Evolutionary conservation across 768 basidiomycete species (phyloP), one percentile per base, ranked within the genome.

Genomic region (Serendipita sp.): DNA sequence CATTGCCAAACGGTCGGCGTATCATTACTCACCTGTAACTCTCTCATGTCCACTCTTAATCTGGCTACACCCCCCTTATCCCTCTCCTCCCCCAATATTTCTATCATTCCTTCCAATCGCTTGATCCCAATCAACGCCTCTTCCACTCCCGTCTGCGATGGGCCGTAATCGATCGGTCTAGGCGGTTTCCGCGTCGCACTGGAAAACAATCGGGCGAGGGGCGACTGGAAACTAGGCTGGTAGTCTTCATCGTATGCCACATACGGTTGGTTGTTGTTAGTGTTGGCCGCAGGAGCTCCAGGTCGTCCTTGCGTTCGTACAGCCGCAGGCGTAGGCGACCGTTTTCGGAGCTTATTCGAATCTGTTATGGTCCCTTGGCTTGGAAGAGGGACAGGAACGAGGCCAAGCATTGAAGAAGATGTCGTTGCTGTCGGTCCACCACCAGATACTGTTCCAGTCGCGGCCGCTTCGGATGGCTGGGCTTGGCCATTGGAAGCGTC

Each of bases 11-110:
- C 3, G 41, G 67, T 34, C 66, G 51, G 51, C 63, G 38, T 1
- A 45, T 28, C 56, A 53, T 24, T 44, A 54, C 18, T 56, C 51
- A 86, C 87, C 79, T 88, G 86, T 34, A 91, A 73, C 71, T 91
- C 89, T 71, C 84, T 88, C 81, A 92, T 86, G 72, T 92, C 88
- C 2, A 86, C 85, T 73, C 82, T 86, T 44, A 92, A 74, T 67
- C 74, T 79, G 41, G 80, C 78, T 18, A 89, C 80, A 4, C 89
- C 88, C 67, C 56, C 56, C n/a, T n/a, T 60, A 24, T 60, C 38
- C 38, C 1, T 41, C 88, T 68, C 38, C 47, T 80, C 78, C 35
- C 78, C 78, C 51, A 86, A 78, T 60, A 83, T 82, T 53, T 88
- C 85, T 65, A 89, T 70, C 65, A 88, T 70, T 28, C 74, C 72